phyloP scores from a whole-genome alignment of 495 filamentous ascomycete genomes.

The Terfezia boudieri region DNA sequence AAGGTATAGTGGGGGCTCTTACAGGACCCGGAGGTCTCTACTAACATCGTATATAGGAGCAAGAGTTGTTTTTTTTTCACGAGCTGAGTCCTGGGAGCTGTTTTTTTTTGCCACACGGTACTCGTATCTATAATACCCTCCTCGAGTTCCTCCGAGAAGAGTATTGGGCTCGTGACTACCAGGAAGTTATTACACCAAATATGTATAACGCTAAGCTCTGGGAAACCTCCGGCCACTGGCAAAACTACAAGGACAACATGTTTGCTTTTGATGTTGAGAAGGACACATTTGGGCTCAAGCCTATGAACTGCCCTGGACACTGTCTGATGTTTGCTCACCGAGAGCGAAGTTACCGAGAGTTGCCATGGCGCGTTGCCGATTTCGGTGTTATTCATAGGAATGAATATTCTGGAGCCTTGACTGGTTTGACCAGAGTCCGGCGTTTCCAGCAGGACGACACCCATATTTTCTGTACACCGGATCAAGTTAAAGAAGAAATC shows the following conservation, averaged over 20 bases:
- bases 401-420: conserved; percentile 78
- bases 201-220: conserved; percentile 82
- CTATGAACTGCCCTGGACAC: conserved; percentile 95
- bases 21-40: too few relatives aligned
- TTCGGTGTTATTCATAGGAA: conserved; percentile 91
- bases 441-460: conserved; percentile 90
- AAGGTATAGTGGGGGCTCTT: conserved; percentile 17
- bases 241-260: conserved; percentile 93
- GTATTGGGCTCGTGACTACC: conserved; percentile 84
- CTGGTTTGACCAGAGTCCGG: conserved; percentile 72
- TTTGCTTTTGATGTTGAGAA: conserved; percentile 83
- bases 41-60: conserved; percentile 26
- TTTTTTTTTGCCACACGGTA: conserved; percentile 84
- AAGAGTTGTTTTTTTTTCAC: conserved; percentile 94
- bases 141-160: conserved; percentile 57
- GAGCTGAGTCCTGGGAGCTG: conserved; percentile 76
- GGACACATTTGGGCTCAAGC: conserved; percentile 67
- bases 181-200: conserved; percentile 88
- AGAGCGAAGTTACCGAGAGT: conserved; percentile 64
- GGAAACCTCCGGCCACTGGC: conserved; percentile 89
- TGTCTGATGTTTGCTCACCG: conserved; percentile 55
- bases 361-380: conserved; percentile 78
- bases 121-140: conserved; percentile 74
- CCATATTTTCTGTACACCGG: conserved; percentile 74
- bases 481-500: conserved; percentile 58